Conservation (phyloP, 2,329 filamentous ascomycete genomes). For the Fusarium hostae region DNA sequence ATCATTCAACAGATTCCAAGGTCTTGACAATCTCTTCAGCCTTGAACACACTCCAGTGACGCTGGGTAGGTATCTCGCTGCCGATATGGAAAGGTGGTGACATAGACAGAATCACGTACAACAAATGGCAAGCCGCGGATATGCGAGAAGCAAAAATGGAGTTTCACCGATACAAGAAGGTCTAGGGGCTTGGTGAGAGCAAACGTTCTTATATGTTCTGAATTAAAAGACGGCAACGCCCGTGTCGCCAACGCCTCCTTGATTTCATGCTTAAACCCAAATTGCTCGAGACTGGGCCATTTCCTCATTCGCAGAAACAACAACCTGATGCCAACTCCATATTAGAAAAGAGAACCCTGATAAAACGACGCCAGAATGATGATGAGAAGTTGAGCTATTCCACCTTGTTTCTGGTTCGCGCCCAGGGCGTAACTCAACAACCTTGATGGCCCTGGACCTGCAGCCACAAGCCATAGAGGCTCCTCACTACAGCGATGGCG, state of each 20-base stretch:
- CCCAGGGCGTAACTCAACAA: neutral
- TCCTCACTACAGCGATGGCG: conserved; percentile 19
- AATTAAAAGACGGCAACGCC: neutral
- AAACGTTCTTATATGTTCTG: neutral
- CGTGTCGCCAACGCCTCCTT: neutral
- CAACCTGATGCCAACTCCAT: neutral
- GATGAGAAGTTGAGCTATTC: neutral
- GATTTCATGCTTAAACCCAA: neutral
- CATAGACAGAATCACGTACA: neutral
- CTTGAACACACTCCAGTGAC: neutral
- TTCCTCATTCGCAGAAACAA: neutral
- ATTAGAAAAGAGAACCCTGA: neutral
- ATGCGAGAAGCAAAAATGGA: neutral
- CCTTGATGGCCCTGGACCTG: conserved; percentile 32
- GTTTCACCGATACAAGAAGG: neutral
- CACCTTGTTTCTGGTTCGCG: neutral
- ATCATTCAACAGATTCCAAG: fast-evolving
- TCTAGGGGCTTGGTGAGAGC: fast-evolving
- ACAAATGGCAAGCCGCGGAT: neutral
- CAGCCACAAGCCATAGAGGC: neutral
- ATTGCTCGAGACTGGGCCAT: neutral
- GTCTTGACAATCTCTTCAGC: fast-evolving
- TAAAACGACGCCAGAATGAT: neutral
- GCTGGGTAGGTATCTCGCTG: neutral
- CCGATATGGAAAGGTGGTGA: neutral